Evolutionary conservation across 2,329 filamentous ascomycete genomes (phyloP).

Genomic region (Microsporum ferrugineum): DNA sequence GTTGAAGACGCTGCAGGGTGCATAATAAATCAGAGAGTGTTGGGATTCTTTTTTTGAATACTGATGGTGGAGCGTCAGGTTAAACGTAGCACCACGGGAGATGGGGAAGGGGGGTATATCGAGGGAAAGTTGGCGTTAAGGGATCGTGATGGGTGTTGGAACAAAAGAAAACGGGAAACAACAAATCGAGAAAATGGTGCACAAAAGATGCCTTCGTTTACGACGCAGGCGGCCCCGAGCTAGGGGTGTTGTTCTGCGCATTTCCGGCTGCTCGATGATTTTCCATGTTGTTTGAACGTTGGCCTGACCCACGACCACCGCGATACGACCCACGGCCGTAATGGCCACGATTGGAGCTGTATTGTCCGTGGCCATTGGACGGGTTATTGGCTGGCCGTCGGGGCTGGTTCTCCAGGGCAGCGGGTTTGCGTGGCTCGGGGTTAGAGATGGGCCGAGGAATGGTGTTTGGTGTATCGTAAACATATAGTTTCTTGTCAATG

Average conservation of each 20-base stretch:
- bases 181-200: not conserved
- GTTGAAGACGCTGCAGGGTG: not conserved
- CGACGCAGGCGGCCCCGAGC: slow-evolving; percentile 10
- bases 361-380: slow-evolving; percentile 25
- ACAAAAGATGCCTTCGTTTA: not conserved
- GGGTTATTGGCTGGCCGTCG: slow-evolving; percentile 15
- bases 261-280: slow-evolving; percentile 20
- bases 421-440: slow-evolving; percentile 23
- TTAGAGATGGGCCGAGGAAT: slow-evolving; percentile 73
- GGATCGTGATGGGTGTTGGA: not conserved
- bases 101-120: not conserved
- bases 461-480: slow-evolving; percentile 90
- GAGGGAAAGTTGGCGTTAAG: not conserved
- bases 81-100: not conserved
- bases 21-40: not conserved
- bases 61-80: not conserved
- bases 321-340: slow-evolving; percentile 31
- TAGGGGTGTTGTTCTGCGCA: slow-evolving; percentile 15
- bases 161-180: not conserved
- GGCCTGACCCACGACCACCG: slow-evolving; percentile 34
- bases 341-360: slow-evolving; percentile 27
- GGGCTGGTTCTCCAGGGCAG: slow-evolving; percentile 14
- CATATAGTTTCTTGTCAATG: slow-evolving; percentile 96
- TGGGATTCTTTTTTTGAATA: not conserved
- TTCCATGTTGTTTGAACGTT: slow-evolving; percentile 29